A percentile compares a stretch with the other conserved stretches of the same genome.
phyloP scores from a whole-genome alignment of 371 early-diverging fungal genomes.

The Rhizopus stolonifer region DNA sequence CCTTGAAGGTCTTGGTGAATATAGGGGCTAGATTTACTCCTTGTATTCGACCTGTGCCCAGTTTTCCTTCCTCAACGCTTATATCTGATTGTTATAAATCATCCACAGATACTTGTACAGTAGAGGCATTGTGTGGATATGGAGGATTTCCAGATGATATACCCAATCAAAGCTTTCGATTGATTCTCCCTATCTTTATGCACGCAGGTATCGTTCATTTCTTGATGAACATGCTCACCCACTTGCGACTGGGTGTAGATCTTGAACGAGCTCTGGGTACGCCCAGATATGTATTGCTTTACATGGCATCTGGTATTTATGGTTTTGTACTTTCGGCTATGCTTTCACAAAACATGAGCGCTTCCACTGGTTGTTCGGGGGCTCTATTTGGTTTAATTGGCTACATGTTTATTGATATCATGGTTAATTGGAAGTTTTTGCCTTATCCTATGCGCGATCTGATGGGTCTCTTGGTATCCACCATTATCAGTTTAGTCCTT shows the following conservation, averaged over 20 bases:
- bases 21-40: slow-evolving; percentile 63
- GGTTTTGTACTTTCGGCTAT: slow-evolving; percentile 85
- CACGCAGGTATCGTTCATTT: slow-evolving; percentile 86
- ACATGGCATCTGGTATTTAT: slow-evolving; percentile 73
- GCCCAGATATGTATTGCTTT: slow-evolving; percentile 72
- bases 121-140: slow-evolving; percentile 59
- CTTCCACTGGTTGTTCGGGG: slow-evolving; percentile 85
- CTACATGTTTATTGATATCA: slow-evolving; percentile 74
- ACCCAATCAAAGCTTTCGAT: slow-evolving; percentile 78
- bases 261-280: slow-evolving; percentile 77
- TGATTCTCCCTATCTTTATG: slow-evolving; percentile 81
- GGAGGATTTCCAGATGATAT: slow-evolving; percentile 39
- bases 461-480: slow-evolving; percentile 60
- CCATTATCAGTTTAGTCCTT: slow-evolving; percentile 65
- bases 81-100: slow-evolving; percentile 28
- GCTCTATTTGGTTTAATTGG: slow-evolving; percentile 83
- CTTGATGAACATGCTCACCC: slow-evolving; percentile 73
- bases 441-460: slow-evolving; percentile 68
- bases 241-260: slow-evolving; percentile 68
- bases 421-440: slow-evolving; percentile 78
- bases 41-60: slow-evolving; percentile 56
- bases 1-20: slow-evolving; percentile 47
- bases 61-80: slow-evolving; percentile 15
- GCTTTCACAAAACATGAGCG: slow-evolving; percentile 52
- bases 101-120: slow-evolving; percentile 37